Evolutionary conservation across 768 basidiomycete species (phyloP).

Genomic region (Baorangia bicolor): DNA sequence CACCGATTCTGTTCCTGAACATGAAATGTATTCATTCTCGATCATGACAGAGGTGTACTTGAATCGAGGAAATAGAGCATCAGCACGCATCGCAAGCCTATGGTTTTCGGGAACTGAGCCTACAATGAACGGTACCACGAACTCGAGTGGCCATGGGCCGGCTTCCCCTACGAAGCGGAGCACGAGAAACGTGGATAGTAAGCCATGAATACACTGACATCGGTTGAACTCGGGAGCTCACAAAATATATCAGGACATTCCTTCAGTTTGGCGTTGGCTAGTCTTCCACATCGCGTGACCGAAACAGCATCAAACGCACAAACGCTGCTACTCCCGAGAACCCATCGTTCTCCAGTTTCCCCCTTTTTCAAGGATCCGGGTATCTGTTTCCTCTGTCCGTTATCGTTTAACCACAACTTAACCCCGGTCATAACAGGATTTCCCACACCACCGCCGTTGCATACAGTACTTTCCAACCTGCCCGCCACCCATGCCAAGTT

Average conservation of each 20-base stretch:
- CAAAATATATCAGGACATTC: conserved; percentile 7
- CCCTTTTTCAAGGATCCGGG: conserved; percentile 10
- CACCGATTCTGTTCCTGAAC: not conserved
- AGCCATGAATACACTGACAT: not conserved
- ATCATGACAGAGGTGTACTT: conserved; percentile 5
- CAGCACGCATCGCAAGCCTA: not conserved
- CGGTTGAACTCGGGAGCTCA: not conserved
- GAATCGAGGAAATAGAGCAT: not conserved
- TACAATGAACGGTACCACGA: not conserved
- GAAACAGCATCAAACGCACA: not conserved
- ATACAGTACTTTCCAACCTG: conserved; percentile 52
- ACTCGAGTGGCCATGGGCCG: not conserved
- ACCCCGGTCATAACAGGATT: conserved; percentile 6
- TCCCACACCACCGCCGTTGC: conserved; percentile 36
- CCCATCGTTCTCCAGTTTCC: not conserved
- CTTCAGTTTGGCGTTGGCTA: conserved; percentile 8
- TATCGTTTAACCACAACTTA: not conserved
- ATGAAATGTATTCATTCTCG: not conserved
- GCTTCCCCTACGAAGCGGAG: not conserved
- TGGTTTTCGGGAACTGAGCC: not conserved
- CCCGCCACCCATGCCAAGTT: conserved; percentile 65
- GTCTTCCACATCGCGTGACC: conserved; percentile 3
- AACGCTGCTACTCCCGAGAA: not conserved
- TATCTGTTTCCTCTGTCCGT: not conserved
- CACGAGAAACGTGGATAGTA: conserved; percentile 10